These are phyloP conservation scores for Jackrogersella minutella DNA, from an alignment of 495 filamentous ascomycete genomes.

Conservation along the genomic window DNA sequence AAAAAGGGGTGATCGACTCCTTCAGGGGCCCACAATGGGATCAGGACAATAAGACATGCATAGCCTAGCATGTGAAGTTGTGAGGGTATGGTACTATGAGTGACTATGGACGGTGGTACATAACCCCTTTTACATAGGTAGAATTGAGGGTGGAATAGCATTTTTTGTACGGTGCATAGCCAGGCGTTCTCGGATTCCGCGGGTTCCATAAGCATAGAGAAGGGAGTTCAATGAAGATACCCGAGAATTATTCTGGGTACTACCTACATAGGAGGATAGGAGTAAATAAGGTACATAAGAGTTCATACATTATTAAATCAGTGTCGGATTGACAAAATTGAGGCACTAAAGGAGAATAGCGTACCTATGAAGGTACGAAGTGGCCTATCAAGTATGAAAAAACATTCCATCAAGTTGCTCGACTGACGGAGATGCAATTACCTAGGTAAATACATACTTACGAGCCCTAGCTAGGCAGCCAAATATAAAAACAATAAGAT, in stretches of 20 bases:
- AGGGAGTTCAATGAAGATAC: slow-evolving; percentile 28
- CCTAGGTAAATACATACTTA: too few species aligned
- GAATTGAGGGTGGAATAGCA: slow-evolving; percentile 13
- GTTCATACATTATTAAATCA: neutral
- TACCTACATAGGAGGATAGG: neutral
- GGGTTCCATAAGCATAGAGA: slow-evolving; percentile 24
- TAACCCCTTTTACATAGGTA: slow-evolving; percentile 2
- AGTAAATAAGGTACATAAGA: neutral
- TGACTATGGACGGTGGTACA: neutral
- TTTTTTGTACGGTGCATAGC: slow-evolving; percentile 23
- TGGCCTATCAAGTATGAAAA: too few species aligned
- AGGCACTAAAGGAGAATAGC: too few species aligned
- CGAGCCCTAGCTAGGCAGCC: too few species aligned
- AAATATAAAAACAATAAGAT: slow-evolving; percentile 2
- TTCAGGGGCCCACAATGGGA: neutral
- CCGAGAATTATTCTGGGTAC: slow-evolving; percentile 21
- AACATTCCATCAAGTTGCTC: too few species aligned
- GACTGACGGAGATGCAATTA: too few species aligned
- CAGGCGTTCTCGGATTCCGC: slow-evolving; percentile 30
- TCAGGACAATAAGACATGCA: neutral
- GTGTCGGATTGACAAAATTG: neutral
- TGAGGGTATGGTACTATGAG: neutral
- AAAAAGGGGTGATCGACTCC: slow-evolving; percentile 1
- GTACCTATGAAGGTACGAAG: too few species aligned
- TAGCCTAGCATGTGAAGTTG: slow-evolving; percentile 1